phyloP scores from a whole-genome alignment of 257 asterid genomes.

The Gentiana dahurica region DNA sequence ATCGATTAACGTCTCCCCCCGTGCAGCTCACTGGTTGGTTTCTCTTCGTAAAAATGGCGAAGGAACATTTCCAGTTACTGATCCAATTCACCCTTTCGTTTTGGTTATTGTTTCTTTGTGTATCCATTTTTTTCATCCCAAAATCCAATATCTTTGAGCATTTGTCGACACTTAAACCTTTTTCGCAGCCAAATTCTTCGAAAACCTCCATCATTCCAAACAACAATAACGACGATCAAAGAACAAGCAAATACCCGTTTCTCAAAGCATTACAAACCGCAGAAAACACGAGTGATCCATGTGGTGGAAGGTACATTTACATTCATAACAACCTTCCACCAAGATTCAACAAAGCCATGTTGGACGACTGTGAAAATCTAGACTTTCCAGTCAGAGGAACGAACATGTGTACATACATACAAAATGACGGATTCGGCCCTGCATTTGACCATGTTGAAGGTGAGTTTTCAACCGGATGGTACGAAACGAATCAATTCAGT shows the following conservation, averaged over 20 bases:
- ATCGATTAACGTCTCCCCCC: no score
- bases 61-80: no score
- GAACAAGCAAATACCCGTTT: conserved; percentile 39
- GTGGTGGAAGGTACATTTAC: conserved; percentile 44
- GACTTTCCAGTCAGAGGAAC: conserved; percentile 20
- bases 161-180: no score
- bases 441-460: conserved; percentile 32
- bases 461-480: conserved; percentile 34
- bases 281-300: conserved; percentile 72
- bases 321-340: conserved; percentile 26
- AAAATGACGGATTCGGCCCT: conserved; percentile 39
- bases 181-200: no score
- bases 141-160: no score
- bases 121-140: no score
- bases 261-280: conserved; percentile 55
- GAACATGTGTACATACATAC: conserved; percentile 32
- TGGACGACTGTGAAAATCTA: conserved; percentile 31
- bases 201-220: neutral
- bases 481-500: conserved; percentile 39
- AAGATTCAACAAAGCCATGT: conserved; percentile 35
- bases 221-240: conserved; percentile 2
- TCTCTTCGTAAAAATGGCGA: no score
- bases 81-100: no score
- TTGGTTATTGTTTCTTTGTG: no score
- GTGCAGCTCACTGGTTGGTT: no score